phyloP scores from a whole-genome alignment of 177 flowering plant genomes.

The Tripterygium wilfordii region DNA sequence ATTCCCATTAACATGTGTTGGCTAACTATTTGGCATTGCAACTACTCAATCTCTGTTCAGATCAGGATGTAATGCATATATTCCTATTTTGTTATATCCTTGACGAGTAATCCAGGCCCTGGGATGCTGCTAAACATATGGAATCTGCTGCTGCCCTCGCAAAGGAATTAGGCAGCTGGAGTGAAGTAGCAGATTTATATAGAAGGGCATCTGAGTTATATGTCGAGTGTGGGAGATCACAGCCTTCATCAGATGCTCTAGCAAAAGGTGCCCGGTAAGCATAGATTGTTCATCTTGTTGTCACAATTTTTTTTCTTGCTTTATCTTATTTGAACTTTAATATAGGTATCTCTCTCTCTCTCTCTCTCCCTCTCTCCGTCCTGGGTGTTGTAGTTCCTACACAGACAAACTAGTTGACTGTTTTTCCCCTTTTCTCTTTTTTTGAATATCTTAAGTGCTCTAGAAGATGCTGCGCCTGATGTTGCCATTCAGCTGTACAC shows the following conservation, averaged over 20 bases:
- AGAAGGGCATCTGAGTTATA: slow-evolving; percentile 81
- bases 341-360: too few relatives aligned
- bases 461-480: slow-evolving; percentile 76
- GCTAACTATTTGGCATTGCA: too few relatives aligned
- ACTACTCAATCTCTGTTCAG: too few relatives aligned
- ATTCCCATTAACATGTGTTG: slow-evolving; percentile 8
- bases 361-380: too few relatives aligned
- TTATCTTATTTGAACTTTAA: background rate
- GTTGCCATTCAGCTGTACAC: slow-evolving; percentile 70
- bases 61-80: too few relatives aligned
- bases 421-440: too few relatives aligned
- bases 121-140: slow-evolving; percentile 99
- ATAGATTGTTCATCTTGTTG: background rate
- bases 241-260: slow-evolving; percentile 95
- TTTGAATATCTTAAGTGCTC: too few relatives aligned
- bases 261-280: slow-evolving; percentile 90
- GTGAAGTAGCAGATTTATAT: slow-evolving; percentile 78
- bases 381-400: too few relatives aligned
- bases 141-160: slow-evolving; percentile 85
- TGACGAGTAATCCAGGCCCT: slow-evolving; percentile 58
- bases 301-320: background rate
- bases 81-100: slow-evolving; percentile 32
- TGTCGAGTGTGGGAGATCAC: slow-evolving; percentile 76
- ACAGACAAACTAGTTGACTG: too few relatives aligned
- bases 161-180: slow-evolving; percentile 72